Evolutionary conservation across 805 yeast species (phyloP).

Genomic region (Ogataea neopini): DNA sequence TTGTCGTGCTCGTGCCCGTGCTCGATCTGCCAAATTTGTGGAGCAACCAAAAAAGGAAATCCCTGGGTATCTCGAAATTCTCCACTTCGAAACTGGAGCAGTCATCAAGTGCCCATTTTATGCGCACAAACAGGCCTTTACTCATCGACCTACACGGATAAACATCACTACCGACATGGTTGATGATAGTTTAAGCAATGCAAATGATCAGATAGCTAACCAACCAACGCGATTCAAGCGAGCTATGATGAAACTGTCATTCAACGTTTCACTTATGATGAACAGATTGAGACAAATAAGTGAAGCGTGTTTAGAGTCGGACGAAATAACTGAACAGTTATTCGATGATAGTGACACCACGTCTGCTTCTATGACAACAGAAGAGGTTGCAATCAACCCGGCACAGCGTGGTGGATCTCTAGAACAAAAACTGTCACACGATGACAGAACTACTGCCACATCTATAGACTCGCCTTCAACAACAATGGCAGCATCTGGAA

Average conservation of each 20-base stretch:
- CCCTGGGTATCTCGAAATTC: neutral
- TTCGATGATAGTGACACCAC: conserved; percentile 37
- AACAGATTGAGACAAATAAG: conserved; percentile 43
- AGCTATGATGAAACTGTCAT: conserved; percentile 39
- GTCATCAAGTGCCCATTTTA: neutral
- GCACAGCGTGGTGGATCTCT: conserved; percentile 1
- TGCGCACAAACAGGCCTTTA: neutral
- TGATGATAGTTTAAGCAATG: no score
- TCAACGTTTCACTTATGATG: conserved; percentile 39
- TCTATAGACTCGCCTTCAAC: conserved; percentile 12
- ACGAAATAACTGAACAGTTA: conserved; percentile 51
- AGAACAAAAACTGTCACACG: conserved; percentile 17
- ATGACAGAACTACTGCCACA: conserved; percentile 15
- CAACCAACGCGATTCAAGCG: conserved; percentile 20
- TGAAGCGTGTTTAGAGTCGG: conserved; percentile 49
- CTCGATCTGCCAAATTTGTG: no score
- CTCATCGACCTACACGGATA: no score
- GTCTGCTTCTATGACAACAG: neutral
- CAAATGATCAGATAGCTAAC: no score
- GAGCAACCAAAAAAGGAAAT: conserved; percentile 5
- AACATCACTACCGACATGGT: no score
- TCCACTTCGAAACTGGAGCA: neutral
- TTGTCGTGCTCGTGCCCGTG: no score
- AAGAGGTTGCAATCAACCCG: neutral
- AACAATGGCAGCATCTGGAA: neutral